Percentiles rank a stretch among this genome's conserved stretches.
phyloP scores from a whole-genome alignment of 768 basidiomycete species.

The Grammothele lineata region DNA sequence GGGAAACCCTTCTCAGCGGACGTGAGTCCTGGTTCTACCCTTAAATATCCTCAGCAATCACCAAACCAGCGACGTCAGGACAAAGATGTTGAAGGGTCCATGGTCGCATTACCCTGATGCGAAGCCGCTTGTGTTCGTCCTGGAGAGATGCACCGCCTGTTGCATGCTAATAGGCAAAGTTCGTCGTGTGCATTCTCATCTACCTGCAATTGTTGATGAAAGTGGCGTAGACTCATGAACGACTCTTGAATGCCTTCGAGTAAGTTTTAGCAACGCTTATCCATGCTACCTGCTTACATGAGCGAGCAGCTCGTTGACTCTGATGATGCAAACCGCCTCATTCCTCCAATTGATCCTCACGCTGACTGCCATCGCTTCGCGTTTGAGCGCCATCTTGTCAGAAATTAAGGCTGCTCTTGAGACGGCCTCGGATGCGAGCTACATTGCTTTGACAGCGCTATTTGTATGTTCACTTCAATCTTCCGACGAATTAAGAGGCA shows the following conservation, averaged over 20 bases:
- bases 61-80: slow-evolving; percentile 27
- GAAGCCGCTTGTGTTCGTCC: slow-evolving; percentile 29
- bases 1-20: slow-evolving; percentile 31
- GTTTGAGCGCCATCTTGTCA: slow-evolving; percentile 42
- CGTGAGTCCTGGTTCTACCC: slow-evolving; percentile 27
- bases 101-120: slow-evolving; percentile 60
- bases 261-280: slow-evolving; percentile 25
- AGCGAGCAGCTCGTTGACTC: slow-evolving; percentile 47
- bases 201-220: slow-evolving; percentile 3
- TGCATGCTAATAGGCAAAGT: slow-evolving; percentile 45
- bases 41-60: neutral
- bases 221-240: slow-evolving; percentile 39
- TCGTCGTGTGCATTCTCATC: slow-evolving; percentile 10
- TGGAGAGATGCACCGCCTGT: slow-evolving; percentile 34
- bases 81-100: slow-evolving; percentile 49
- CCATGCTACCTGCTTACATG: neutral
- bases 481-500: too few species aligned
- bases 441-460: slow-evolving; percentile 26
- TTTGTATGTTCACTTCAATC: neutral
- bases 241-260: slow-evolving; percentile 51
- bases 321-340: slow-evolving; percentile 67
- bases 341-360: slow-evolving; percentile 67
- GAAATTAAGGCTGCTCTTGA: slow-evolving; percentile 41
- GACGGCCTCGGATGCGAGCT: slow-evolving; percentile 24
- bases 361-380: slow-evolving; percentile 56